Percentiles rank a stretch among this genome's conserved stretches.
Evolutionary conservation across 495 filamentous ascomycete species (phyloP).

Genomic region (Umbilicaria muhlenbergii): DNA sequence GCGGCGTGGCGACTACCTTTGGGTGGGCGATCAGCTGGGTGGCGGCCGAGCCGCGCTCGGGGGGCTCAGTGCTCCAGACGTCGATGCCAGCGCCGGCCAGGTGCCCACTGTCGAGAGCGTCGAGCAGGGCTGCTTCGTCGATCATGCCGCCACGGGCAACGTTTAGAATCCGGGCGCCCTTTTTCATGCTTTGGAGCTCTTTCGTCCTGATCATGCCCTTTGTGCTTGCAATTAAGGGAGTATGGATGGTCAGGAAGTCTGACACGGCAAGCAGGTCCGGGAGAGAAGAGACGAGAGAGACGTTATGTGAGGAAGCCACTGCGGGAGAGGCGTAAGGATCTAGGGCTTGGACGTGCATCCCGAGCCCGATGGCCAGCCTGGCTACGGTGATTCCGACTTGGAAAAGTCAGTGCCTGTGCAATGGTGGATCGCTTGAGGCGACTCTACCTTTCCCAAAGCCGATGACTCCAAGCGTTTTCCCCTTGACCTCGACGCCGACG

Average conservation of each 20-base stretch:
- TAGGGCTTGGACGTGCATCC: slow-evolving; percentile 48
- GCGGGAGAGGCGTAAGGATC: slow-evolving; percentile 53
- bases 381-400: slow-evolving; percentile 55
- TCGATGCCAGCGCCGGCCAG: slow-evolving; percentile 61
- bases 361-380: slow-evolving; percentile 48
- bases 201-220: slow-evolving; percentile 43
- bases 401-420: background rate
- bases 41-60: slow-evolving; percentile 29
- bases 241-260: slow-evolving; percentile 64
- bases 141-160: slow-evolving; percentile 62
- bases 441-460: slow-evolving; percentile 47
- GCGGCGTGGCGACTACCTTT: slow-evolving; percentile 51
- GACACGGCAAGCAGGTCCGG: slow-evolving; percentile 39
- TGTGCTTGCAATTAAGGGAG: slow-evolving; percentile 55
- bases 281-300: slow-evolving; percentile 35
- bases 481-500: slow-evolving; percentile 53
- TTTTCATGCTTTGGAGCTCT: slow-evolving; percentile 54
- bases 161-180: slow-evolving; percentile 47
- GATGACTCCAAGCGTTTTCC: slow-evolving; percentile 51
- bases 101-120: slow-evolving; percentile 46
- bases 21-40: slow-evolving; percentile 41
- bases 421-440: background rate
- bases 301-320: slow-evolving; percentile 40
- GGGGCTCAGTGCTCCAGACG: slow-evolving; percentile 60
- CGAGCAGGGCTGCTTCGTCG: slow-evolving; percentile 52